phyloP scores from a whole-genome alignment of 768 basidiomycete species.

The Kondoa subrosea region DNA sequence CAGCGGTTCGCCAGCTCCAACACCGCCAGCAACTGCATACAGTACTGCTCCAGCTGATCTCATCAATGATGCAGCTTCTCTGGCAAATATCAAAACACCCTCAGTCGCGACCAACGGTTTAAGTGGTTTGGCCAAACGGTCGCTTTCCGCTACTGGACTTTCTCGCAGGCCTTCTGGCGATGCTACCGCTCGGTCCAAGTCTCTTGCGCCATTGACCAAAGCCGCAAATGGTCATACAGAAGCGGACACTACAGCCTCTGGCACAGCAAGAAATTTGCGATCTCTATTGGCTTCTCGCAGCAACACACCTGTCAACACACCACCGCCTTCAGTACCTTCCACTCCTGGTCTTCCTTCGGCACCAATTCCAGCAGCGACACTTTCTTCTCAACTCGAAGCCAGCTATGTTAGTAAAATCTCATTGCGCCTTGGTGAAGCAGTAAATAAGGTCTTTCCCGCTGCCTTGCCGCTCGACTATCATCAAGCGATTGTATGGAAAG shows the following conservation, averaged over 20 bases:
- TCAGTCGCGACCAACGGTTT: background rate
- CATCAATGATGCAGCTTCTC: background rate
- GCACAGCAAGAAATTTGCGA: background rate
- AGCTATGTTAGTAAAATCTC: constrained; percentile 23
- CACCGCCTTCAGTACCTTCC: background rate
- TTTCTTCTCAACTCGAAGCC: constrained; percentile 21
- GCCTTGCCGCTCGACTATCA: background rate
- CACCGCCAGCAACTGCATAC: background rate
- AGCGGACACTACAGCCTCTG: background rate
- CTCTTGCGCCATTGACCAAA: background rate
- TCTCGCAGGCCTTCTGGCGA: background rate
- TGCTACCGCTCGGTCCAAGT: background rate
- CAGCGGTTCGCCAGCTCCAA: background rate
- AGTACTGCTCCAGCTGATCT: background rate
- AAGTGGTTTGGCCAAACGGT: background rate
- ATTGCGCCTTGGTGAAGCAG: constrained; percentile 20
- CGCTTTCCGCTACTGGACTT: constrained; percentile 3
- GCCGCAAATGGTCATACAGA: background rate
- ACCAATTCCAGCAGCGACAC: constrained; percentile 11
- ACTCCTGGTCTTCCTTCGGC: background rate
- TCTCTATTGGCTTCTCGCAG: background rate
- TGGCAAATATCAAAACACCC: background rate
- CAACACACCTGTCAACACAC: background rate
- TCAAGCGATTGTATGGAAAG: constrained; percentile 12
- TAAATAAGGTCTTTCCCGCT: constrained; percentile 22